Evolutionary conservation across 1,284 basidiomycete species (phyloP), one percentile per base, ranked within the genome.

Genomic region (Phellopilus nigrolimitatus): DNA sequence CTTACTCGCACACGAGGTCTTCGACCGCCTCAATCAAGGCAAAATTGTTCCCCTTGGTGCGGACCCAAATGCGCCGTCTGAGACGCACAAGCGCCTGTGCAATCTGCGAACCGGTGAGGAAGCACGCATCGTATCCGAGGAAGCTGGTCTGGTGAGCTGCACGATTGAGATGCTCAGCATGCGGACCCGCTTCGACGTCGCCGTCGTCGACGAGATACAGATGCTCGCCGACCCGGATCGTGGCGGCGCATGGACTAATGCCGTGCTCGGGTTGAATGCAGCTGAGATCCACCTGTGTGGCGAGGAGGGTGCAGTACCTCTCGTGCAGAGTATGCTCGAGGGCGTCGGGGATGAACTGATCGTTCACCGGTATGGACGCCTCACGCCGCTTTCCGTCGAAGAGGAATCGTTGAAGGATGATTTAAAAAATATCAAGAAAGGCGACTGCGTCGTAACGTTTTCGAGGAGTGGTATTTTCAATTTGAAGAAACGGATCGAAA

Each of bases 131-230:
- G 79, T 95, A 4, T 72, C 74, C 9, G 70, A 73, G 0, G 59
- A 75, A 3, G 84, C 85, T 0, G 71, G 75, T 0, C 66, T 97
- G 19, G 56, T 78, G 7, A 85, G 84, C 60, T 95, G 91, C 66
- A 98, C 95, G 1, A 87, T 98, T 55, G 95, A 98, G 73, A 99
- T 98, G 95, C 66, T 91, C n/a, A 73, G 76, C 2, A 59, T 73
- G 1, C 52, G 58, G 1, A 60, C 59, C 13, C 53, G 62, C 0
- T 80, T 78, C 61, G 92, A 97, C 49, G 92, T 98, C 8, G 94
- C 84, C 0, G 94, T 99, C 47, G 74, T 99, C 38, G 95, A 99
- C 66, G 95, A 99, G 71, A 98, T 99, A 51, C 97, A 99, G 71
- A 90, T 99, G 88, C 82, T 99, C 17, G 82, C 79, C 0, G 92